Conservation (phyloP, 495 filamentous ascomycete species). For the Trichoderma asperelloides region DNA sequence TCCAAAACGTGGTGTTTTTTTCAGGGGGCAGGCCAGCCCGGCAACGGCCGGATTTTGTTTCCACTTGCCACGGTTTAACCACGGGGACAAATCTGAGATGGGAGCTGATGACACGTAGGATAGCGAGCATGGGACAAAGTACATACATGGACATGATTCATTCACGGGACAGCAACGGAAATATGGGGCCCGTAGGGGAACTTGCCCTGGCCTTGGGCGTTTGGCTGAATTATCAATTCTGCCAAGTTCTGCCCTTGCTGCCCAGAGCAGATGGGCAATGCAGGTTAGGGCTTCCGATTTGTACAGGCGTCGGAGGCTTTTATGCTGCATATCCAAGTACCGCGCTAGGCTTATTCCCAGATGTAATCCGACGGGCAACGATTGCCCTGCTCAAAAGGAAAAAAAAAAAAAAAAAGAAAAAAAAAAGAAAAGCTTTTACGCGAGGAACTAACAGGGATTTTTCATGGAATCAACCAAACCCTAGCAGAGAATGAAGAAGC, state of each 20-base stretch:
- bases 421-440: background rate
- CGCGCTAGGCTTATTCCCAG: too few species aligned
- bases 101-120: background rate
- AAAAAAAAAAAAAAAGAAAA: too few species aligned
- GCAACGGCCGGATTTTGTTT: background rate
- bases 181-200: background rate
- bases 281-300: too few species aligned
- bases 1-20: background rate
- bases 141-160: background rate
- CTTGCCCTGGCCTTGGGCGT: background rate
- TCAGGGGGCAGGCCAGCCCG: background rate
- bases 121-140: background rate
- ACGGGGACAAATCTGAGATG: conserved; percentile 1
- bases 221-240: background rate
- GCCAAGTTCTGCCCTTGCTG: too few species aligned
- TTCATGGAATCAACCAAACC: background rate
- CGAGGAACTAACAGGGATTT: background rate
- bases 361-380: too few species aligned
- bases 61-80: background rate
- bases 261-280: too few species aligned
- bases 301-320: too few species aligned
- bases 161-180: background rate
- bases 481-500: background rate
- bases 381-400: too few species aligned
- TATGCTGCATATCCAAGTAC: too few species aligned